Conservation (phyloP, 441 rosid species). For the Populus hybrid region DNA sequence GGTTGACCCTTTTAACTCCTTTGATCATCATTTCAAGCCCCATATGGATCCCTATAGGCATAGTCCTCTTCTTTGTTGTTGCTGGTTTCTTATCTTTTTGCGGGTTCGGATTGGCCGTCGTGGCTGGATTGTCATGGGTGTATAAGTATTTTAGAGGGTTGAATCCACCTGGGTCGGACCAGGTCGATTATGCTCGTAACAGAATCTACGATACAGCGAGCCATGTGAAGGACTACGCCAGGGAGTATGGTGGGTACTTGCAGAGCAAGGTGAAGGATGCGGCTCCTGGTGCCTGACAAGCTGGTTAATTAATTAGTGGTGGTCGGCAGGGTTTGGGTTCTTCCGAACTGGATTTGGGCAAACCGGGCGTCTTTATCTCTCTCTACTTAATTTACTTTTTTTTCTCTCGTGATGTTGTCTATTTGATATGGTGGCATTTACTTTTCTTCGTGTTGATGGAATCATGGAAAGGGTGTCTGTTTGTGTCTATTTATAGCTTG, state of each 20-base stretch:
- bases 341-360: not conserved
- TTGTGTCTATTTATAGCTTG: not conserved
- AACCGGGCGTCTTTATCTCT: not conserved
- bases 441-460: not conserved
- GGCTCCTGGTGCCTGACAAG: constrained; percentile 77
- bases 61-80: constrained; percentile 26
- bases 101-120: constrained; percentile 41
- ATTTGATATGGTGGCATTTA: not conserved
- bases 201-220: constrained; percentile 73
- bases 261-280: constrained; percentile 75
- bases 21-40: constrained; percentile 68
- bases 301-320: not conserved
- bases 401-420: not conserved
- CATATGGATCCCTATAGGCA: constrained; percentile 56
- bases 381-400: no score
- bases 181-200: constrained; percentile 62
- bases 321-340: not conserved
- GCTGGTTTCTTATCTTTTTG: constrained; percentile 50
- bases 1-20: constrained; percentile 57
- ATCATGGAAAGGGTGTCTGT: not conserved
- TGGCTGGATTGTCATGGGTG: constrained; percentile 55
- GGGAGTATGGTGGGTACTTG: constrained; percentile 72
- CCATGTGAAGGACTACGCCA: constrained; percentile 75
- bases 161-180: constrained; percentile 67
- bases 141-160: constrained; percentile 63